These are phyloP conservation scores for Hypomontagnella submonticulosa DNA, from an alignment of 495 filamentous ascomycete species.

Conservation along the genomic window DNA sequence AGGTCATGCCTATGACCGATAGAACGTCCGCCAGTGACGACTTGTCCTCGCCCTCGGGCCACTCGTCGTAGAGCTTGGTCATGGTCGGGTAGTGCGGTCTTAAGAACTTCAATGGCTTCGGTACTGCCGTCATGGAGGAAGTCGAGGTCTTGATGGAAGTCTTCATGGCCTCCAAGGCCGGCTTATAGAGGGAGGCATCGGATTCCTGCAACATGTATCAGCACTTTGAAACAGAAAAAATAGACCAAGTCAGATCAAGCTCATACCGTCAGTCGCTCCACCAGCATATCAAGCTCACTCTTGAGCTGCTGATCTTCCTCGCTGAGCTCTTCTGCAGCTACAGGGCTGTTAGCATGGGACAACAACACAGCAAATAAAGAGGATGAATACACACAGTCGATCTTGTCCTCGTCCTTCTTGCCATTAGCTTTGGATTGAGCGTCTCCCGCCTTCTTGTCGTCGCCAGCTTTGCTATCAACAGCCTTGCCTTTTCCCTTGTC, in stretches of 20 bases:
- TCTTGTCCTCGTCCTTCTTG: constrained; percentile 75
- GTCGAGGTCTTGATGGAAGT: constrained; percentile 98
- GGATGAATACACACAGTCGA: constrained; percentile 54
- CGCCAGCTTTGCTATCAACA: constrained; percentile 71
- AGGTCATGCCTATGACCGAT: constrained; percentile 98
- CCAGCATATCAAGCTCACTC: constrained; percentile 97
- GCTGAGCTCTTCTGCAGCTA: constrained; percentile 83
- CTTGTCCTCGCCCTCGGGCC: constrained; percentile 85
- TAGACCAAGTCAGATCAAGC: constrained; percentile 12
- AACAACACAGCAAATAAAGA: constrained; percentile 1
- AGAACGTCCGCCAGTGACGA: constrained; percentile 92
- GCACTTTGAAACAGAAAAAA: constrained; percentile 4
- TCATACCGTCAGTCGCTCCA: constrained; percentile 89
- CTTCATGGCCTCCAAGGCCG: constrained; percentile 94
- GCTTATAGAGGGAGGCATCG: constrained; percentile 87
- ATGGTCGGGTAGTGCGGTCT: constrained; percentile 93
- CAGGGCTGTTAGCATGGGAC: constrained; percentile 26
- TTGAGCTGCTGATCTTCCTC: constrained; percentile 99
- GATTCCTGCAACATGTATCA: constrained; percentile 69
- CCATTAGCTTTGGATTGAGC: constrained; percentile 75
- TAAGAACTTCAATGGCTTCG: constrained; percentile 97
- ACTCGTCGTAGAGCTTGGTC: constrained; percentile 85
- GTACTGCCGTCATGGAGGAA: constrained; percentile 98
- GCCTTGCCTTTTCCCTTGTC: constrained; percentile 98
- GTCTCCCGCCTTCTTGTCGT: constrained; percentile 73